phyloP scores from a whole-genome alignment of 2,329 filamentous ascomycete genomes.

The Nannizzia gypsea region DNA sequence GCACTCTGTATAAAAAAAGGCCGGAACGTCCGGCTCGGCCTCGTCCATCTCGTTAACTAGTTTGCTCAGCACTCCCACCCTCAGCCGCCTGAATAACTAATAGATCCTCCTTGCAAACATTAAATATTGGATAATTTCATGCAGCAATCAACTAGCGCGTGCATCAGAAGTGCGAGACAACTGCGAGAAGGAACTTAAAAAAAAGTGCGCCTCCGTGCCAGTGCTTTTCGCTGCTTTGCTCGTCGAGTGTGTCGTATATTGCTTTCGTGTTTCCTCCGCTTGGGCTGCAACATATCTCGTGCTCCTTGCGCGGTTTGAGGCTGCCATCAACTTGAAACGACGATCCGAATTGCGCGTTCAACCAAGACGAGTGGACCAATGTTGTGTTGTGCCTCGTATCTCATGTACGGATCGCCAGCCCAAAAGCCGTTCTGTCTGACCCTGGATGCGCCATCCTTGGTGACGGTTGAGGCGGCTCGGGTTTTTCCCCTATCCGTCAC shows the following conservation, averaged over 20 bases:
- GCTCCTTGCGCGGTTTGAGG: not conserved
- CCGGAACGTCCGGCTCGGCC: not conserved
- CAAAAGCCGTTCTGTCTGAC: not conserved
- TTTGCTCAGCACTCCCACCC: not conserved
- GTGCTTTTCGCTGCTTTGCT: too few species aligned
- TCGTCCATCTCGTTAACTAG: not conserved
- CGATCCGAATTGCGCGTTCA: not conserved
- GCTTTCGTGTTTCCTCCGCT: not conserved
- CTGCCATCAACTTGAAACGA: not conserved
- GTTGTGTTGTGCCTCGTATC: not conserved
- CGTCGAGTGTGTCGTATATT: not conserved
- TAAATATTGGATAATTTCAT: not conserved
- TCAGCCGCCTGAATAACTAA: not conserved
- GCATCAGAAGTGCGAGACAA: not conserved
- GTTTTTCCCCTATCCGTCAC: not conserved
- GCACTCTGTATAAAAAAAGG: too few species aligned
- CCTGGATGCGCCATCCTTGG: not conserved
- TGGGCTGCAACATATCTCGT: not conserved
- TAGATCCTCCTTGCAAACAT: not conserved
- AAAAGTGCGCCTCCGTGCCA: not conserved
- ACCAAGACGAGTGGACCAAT: not conserved
- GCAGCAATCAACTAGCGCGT: not conserved
- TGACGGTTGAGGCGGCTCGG: not conserved
- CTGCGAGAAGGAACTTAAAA: not conserved
- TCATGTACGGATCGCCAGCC: not conserved